A percentile compares a stretch with the other conserved stretches of the same genome.
Conservation (phyloP, 2,329 filamentous ascomycete species). For the Cadophora luteo-olivacea region DNA sequence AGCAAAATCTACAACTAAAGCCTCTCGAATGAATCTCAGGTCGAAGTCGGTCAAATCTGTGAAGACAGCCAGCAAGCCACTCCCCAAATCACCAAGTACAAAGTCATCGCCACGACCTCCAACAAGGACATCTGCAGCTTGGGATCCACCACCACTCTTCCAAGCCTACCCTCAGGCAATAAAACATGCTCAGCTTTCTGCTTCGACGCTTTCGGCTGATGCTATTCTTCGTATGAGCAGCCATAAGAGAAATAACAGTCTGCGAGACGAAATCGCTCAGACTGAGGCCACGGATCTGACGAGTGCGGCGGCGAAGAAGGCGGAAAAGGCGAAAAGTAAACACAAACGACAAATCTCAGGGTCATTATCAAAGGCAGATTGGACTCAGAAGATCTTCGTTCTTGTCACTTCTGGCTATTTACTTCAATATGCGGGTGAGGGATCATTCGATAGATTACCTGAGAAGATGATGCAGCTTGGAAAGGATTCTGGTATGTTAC, state of each 20-base stretch:
- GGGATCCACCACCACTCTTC: conserved; percentile 79
- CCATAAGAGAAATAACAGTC: conserved; percentile 57
- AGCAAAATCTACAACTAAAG: conserved; percentile 24
- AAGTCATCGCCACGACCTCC: conserved; percentile 29
- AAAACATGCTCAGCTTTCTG: conserved; percentile 74
- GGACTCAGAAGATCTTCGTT: conserved; percentile 76
- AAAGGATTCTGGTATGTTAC: conserved; percentile 61
- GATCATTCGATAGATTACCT: conserved; percentile 72
- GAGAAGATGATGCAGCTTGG: conserved; percentile 76
- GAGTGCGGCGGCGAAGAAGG: conserved; percentile 41
- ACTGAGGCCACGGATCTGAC: conserved; percentile 31
- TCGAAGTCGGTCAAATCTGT: conserved; percentile 35
- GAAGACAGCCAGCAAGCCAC: conserved; percentile 32
- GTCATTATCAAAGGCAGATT: conserved; percentile 57
- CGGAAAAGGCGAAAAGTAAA: conserved; percentile 53
- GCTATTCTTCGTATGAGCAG: conserved; percentile 64
- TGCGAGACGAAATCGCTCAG: conserved; percentile 46
- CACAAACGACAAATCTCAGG: conserved; percentile 44
- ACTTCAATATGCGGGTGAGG: conserved; percentile 76
- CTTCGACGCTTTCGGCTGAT: conserved; percentile 73
- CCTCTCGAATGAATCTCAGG: conserved; percentile 38
- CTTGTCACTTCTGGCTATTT: conserved; percentile 73
- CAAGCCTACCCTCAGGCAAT: conserved; percentile 86
- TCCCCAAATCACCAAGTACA: conserved; percentile 33
- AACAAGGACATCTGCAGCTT: conserved; percentile 46